A percentile compares a stretch with the other conserved stretches of the same genome.
phyloP scores from a whole-genome alignment of 169 alveolate genomes.

The Babesia ovis region DNA sequence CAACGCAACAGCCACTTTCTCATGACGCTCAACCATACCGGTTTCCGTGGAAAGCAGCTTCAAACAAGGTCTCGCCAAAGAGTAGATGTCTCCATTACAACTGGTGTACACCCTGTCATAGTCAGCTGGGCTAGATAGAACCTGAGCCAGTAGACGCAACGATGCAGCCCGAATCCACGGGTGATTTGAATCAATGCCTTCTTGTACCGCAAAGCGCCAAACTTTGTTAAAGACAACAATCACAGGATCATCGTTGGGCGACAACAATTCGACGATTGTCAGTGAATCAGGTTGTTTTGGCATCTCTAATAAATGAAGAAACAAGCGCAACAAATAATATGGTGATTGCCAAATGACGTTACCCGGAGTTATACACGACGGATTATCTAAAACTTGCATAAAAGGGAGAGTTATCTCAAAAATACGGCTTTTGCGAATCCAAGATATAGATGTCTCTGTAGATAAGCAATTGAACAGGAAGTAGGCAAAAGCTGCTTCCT shows the following conservation, averaged over 20 bases:
- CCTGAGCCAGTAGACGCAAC: constrained; percentile 30
- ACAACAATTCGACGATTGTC: neutral
- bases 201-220: constrained; percentile 20
- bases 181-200: constrained; percentile 34
- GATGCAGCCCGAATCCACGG: constrained; percentile 67
- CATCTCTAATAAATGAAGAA: constrained; percentile 22
- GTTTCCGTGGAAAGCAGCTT: constrained; percentile 36
- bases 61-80: constrained; percentile 23
- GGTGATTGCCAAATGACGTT: constrained; percentile 32
- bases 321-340: constrained; percentile 55
- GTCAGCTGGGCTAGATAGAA: constrained; percentile 1
- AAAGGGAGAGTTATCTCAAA: constrained; percentile 1
- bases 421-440: constrained; percentile 31
- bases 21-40: constrained; percentile 48
- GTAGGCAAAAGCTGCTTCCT: constrained; percentile 47
- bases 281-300: neutral
- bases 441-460: constrained; percentile 27
- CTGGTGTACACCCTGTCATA: constrained; percentile 4
- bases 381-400: constrained; percentile 1
- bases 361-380: neutral
- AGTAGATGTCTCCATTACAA: neutral
- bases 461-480: constrained; percentile 38
- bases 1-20: constrained; percentile 44
- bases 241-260: neutral
- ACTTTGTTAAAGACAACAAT: constrained; percentile 11